A percentile compares a stretch with the other conserved stretches of the same genome.
Conservation (phyloP, 768 basidiomycete species). For the Boletus pseudopeckii region DNA sequence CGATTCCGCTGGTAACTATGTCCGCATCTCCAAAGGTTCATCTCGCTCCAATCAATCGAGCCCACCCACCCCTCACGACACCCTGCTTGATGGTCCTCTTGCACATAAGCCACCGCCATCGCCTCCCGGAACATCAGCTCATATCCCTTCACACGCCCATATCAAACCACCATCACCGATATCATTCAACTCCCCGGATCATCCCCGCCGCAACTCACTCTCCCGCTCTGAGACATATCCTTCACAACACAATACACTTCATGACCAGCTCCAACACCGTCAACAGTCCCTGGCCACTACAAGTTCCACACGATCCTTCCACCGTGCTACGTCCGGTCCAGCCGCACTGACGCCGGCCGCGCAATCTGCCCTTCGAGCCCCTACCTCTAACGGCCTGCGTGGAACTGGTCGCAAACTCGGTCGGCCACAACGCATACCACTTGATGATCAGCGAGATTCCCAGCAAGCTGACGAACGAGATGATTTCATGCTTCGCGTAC, state of each 20-base stretch:
- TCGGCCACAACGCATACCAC: slow-evolving; percentile 37
- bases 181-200: slow-evolving; percentile 37
- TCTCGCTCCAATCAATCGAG: slow-evolving; percentile 35
- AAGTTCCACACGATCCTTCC: slow-evolving; percentile 49
- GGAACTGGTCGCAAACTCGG: slow-evolving; percentile 34
- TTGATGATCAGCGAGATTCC: slow-evolving; percentile 34
- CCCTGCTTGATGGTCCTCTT: slow-evolving; percentile 24
- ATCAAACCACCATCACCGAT: slow-evolving; percentile 34
- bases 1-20: slow-evolving; percentile 43
- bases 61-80: slow-evolving; percentile 42
- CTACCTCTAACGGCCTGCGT: slow-evolving; percentile 32
- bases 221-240: slow-evolving; percentile 66
- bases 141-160: slow-evolving; percentile 17
- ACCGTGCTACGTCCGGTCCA: slow-evolving; percentile 65
- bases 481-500: slow-evolving; percentile 30
- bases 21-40: slow-evolving; percentile 45
- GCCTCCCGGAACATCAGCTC: slow-evolving; percentile 19
- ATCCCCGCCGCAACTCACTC: slow-evolving; percentile 46
- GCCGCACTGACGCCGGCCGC: slow-evolving; percentile 33
- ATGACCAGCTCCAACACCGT: slow-evolving; percentile 29
- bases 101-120: slow-evolving; percentile 25
- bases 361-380: slow-evolving; percentile 28
- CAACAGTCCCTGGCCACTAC: slow-evolving; percentile 23
- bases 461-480: slow-evolving; percentile 32
- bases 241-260: slow-evolving; percentile 35